A percentile compares a stretch with the other conserved stretches of the same genome.
These are phyloP conservation scores for Meyerozyma sp. DNA, from an alignment of 1,139 yeast species.

Conservation along the genomic window DNA sequence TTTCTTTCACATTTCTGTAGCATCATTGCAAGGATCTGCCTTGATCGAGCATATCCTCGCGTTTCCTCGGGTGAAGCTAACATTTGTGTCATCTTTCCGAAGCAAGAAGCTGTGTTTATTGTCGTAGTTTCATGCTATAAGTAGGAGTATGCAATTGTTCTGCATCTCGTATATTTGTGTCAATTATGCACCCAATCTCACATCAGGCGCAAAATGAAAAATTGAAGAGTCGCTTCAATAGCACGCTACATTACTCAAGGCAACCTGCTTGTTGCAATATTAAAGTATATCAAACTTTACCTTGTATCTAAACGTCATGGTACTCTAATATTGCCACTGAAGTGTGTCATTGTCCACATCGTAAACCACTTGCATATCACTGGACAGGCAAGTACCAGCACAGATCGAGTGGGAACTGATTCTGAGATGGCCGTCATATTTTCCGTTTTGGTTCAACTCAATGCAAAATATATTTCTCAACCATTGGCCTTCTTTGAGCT, in stretches of 20 bases:
- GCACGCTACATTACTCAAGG: neutral
- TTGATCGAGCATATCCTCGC: too few species aligned
- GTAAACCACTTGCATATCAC: neutral
- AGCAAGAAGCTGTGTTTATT: too few species aligned
- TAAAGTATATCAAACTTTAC: too few species aligned
- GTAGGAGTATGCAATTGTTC: neutral
- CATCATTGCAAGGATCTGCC: too few species aligned
- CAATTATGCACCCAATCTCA: neutral
- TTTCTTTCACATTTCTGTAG: too few species aligned
- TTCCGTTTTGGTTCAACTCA: neutral
- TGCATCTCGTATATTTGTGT: neutral
- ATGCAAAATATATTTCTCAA: neutral
- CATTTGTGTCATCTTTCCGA: too few species aligned
- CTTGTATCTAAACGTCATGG: neutral
- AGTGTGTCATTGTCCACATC: neutral
- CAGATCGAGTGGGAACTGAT: neutral
- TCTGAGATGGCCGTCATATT: constrained; percentile 1
- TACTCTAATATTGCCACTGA: neutral
- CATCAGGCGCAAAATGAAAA: neutral
- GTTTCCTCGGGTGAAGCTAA: too few species aligned
- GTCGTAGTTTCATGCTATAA: too few species aligned
- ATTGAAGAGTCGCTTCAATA: neutral
- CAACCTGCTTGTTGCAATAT: neutral
- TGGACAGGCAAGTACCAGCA: neutral
- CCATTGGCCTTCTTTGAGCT: neutral